Percentiles rank a stretch among this genome's conserved stretches.
Conservation (phyloP, 2,329 filamentous ascomycete species). For the Elsinoe ampelina region DNA sequence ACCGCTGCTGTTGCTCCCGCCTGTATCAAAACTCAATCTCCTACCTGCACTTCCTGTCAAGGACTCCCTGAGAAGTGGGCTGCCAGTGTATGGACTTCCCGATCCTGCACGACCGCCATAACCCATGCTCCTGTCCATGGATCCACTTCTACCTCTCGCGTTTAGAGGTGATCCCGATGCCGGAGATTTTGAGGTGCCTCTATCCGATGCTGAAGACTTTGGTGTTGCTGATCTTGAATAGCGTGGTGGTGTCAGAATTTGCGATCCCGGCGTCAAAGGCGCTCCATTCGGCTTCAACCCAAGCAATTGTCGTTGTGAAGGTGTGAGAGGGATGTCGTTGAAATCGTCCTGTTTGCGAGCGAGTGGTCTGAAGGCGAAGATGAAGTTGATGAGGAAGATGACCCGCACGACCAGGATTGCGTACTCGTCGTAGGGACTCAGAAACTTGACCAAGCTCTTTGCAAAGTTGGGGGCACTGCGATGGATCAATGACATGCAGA, state of each 20-base stretch:
- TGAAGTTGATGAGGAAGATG: slow-evolving; percentile 53
- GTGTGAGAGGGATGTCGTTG: slow-evolving; percentile 80
- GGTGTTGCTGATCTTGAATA: slow-evolving; percentile 70
- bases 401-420: slow-evolving; percentile 44
- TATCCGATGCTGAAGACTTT: slow-evolving; percentile 38
- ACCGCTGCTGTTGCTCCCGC: slow-evolving; percentile 27
- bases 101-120: slow-evolving; percentile 3
- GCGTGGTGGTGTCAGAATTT: slow-evolving; percentile 76
- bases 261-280: slow-evolving; percentile 56
- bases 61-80: slow-evolving; percentile 60
- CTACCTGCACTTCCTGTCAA: slow-evolving; percentile 44
- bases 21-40: slow-evolving; percentile 52
- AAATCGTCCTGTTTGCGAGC: slow-evolving; percentile 65
- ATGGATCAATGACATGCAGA: slow-evolving; percentile 3
- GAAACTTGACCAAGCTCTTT: slow-evolving; percentile 11
- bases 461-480: slow-evolving; percentile 25
- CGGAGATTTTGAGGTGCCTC: slow-evolving; percentile 13
- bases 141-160: slow-evolving; percentile 22
- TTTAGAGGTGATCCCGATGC: slow-evolving; percentile 29
- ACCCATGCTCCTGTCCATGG: slow-evolving; percentile 16
- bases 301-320: slow-evolving; percentile 75
- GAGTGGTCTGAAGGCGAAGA: slow-evolving; percentile 61
- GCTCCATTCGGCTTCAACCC: slow-evolving; percentile 61
- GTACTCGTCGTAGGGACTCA: slow-evolving; percentile 32
- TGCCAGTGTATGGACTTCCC: slow-evolving; percentile 24